Base-by-base conservation (phyloP, 139 green algal species). In the Dunaliella sp. region DNA sequence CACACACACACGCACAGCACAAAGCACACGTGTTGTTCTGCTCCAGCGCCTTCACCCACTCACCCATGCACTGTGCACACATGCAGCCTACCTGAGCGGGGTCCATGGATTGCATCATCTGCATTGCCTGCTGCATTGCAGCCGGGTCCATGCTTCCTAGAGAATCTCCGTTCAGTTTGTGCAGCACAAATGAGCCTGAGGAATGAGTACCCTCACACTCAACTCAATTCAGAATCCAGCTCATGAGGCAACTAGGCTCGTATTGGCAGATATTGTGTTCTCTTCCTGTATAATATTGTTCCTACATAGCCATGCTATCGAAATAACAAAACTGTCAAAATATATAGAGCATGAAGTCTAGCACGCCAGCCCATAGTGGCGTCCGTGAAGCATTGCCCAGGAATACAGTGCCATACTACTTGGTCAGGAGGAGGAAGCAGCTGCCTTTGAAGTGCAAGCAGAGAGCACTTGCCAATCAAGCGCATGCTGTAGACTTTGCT, bases 401-500 rank as follows among this genome's bases (percentile, higher is more conserved):
- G 48, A 7, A 16, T 16, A 65, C 48, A 65, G 48, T 26, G 7
- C 7, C 16, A 16, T 16, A 16, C 48, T 26, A 7, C 7, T 65
- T 7, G 7, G 48, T 16, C 48, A 65, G 48, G 7, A 65, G 48
- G 7, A 65, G 48, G 7, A 16, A 65, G 48, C 48, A 65, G 16
- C n/a, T n/a, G n/a, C n/a, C n/a, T n/a, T n/a, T n/a, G n/a, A n/a
- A n/a, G n/a, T n/a, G n/a, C n/a, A n/a, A n/a, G n/a, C n/a, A n/a
- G n/a, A n/a, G n/a, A n/a, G n/a, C n/a, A n/a, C n/a, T n/a, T n/a
- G n/a, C n/a, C n/a, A n/a, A n/a, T n/a, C n/a, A n/a, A n/a, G n/a
- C n/a, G n/a, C n/a, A n/a, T n/a, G 48, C 48, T 37, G 82, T 37
- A 25, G 82, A 86, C 21, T 92, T 92, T 37, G 85, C 90, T 35